These are phyloP conservation scores for Periconia sp. DNA, from an alignment of 2,329 filamentous ascomycete genomes.

Conservation along the genomic window DNA sequence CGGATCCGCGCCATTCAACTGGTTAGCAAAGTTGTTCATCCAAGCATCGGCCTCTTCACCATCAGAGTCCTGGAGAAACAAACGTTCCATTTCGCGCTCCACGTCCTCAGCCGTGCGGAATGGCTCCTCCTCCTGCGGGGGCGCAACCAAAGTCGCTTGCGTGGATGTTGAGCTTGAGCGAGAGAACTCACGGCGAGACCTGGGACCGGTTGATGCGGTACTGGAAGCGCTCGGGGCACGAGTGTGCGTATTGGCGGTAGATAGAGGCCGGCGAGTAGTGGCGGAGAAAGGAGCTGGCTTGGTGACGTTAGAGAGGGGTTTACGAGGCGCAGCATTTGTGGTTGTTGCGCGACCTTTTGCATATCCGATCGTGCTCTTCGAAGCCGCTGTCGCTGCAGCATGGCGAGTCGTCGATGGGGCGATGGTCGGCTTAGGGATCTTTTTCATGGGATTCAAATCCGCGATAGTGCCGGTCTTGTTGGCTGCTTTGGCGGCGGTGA, in stretches of 20 bases:
- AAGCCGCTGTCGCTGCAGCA: constrained; percentile 65
- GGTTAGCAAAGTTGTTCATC: constrained; percentile 31
- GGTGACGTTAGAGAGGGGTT: constrained; percentile 40
- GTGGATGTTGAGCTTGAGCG: constrained; percentile 39
- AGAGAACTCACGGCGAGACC: constrained; percentile 25
- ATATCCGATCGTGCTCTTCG: constrained; percentile 82
- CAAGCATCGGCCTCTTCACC: constrained; percentile 35
- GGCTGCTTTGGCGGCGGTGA: constrained; percentile 42
- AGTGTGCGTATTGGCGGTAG: constrained; percentile 17
- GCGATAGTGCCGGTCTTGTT: constrained; percentile 43
- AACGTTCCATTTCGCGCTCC: constrained; percentile 33
- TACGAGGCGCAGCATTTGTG: constrained; percentile 42
- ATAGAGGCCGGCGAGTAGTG: constrained; percentile 18
- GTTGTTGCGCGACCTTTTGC: constrained; percentile 69
- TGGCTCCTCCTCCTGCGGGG: constrained; percentile 18
- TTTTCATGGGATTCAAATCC: constrained; percentile 43
- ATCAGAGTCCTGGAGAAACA: constrained; percentile 29
- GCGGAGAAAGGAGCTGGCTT: constrained; percentile 31
- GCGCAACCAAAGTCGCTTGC: constrained; percentile 30
- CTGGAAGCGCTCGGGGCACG: constrained; percentile 12
- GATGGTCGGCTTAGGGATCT: constrained; percentile 40
- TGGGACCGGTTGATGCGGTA: constrained; percentile 7
- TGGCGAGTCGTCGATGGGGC: constrained; percentile 59
- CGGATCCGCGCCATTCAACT: constrained; percentile 22
- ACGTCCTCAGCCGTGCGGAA: constrained; percentile 36